These are phyloP conservation scores for Calonectria pseudoturangicola DNA, from an alignment of 2,329 filamentous ascomycete species.

Conservation along the genomic window DNA sequence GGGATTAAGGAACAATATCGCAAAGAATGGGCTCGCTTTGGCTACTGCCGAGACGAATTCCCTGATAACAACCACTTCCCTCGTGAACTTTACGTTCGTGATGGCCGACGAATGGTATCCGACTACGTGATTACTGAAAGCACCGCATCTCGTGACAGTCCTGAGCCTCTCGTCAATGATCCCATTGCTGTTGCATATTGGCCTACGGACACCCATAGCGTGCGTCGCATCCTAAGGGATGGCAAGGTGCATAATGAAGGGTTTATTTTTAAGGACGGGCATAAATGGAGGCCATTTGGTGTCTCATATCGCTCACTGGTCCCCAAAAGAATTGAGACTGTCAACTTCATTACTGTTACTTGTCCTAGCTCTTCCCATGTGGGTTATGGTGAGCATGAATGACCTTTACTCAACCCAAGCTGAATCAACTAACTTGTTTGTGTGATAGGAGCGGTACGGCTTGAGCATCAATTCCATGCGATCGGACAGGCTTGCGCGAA, in stretches of 20 bases:
- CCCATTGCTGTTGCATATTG: conserved; percentile 20
- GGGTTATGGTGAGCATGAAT: conserved; percentile 1
- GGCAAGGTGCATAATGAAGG: conserved; percentile 21
- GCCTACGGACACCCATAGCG: conserved; percentile 28
- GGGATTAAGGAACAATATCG: conserved; percentile 2
- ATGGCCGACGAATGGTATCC: conserved; percentile 20
- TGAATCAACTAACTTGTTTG: too few relatives aligned
- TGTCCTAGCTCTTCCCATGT: conserved; percentile 27
- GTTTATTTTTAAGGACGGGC: conserved; percentile 28
- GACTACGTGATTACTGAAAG: conserved; percentile 23
- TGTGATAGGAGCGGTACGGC: conserved; percentile 1
- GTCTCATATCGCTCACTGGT: conserved; percentile 6
- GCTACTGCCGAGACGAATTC: conserved; percentile 16
- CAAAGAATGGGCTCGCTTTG: conserved; percentile 3
- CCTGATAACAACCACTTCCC: conserved; percentile 22
- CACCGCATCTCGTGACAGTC: conserved; percentile 14
- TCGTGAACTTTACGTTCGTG: conserved; percentile 26
- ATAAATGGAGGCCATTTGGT: conserved; percentile 17
- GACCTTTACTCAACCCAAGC: too few relatives aligned
- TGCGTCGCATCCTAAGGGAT: conserved; percentile 2
- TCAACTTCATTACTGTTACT: conserved; percentile 27
- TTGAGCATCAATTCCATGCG: conserved; percentile 25
- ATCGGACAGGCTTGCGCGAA: conserved; percentile 25
- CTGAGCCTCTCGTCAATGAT: not conserved
- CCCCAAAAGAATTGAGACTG: not conserved